Percentiles rank a stretch among this genome's conserved stretches.
These are phyloP conservation scores for Ogataea polymorpha DNA, from an alignment of 805 yeast species.

Conservation along the genomic window DNA sequence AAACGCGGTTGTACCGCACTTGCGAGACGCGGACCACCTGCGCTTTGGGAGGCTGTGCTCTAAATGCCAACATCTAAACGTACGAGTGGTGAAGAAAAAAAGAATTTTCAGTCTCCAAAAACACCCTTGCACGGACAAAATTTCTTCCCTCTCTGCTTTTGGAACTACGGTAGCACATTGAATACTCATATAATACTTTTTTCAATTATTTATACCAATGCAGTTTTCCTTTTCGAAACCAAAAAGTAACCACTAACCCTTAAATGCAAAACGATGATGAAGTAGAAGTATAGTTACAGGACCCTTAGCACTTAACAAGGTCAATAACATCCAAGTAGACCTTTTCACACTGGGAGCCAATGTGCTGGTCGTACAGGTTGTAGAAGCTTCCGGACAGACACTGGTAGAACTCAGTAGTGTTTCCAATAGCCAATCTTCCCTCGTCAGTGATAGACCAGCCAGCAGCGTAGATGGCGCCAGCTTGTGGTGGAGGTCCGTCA, in stretches of 20 bases:
- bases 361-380: conserved; percentile 52
- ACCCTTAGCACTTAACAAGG: conserved; percentile 36
- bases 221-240: conserved; percentile 15
- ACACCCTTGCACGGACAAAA: conserved; percentile 5
- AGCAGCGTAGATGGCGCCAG: conserved; percentile 51
- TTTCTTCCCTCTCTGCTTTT: no score
- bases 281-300: conserved; percentile 10
- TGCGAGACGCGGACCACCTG: conserved; percentile 32
- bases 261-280: conserved; percentile 18
- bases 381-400: conserved; percentile 56
- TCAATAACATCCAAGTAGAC: conserved; percentile 46
- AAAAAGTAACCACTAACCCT: conserved; percentile 12
- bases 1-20: conserved; percentile 47
- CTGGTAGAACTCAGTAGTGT: conserved; percentile 47
- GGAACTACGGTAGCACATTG: background rate
- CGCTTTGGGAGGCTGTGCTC: background rate
- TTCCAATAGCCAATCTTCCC: conserved; percentile 50
- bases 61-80: conserved; percentile 2
- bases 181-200: conserved; percentile 3
- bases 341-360: conserved; percentile 44
- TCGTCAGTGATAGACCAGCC: conserved; percentile 49
- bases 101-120: conserved; percentile 13
- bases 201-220: conserved; percentile 6
- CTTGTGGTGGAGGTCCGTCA: conserved; percentile 66
- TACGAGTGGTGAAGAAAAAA: background rate